Percentiles rank a stretch among this genome's conserved stretches.
phyloP scores from a whole-genome alignment of 768 basidiomycete genomes.

The Boletus reticulatus region DNA sequence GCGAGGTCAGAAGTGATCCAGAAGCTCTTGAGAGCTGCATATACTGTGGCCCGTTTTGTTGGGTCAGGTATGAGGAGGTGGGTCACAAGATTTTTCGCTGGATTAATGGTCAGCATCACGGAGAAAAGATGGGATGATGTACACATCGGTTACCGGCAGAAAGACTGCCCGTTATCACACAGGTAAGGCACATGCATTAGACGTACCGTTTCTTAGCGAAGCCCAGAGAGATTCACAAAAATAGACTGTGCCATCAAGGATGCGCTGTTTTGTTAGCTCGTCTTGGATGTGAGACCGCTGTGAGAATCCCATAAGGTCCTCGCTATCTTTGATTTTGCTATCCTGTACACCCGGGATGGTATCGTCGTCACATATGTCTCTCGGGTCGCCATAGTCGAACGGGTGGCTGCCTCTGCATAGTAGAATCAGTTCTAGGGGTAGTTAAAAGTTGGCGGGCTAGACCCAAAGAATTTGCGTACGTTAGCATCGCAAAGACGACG shows the following conservation, averaged over 20 bases:
- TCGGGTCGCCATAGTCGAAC: conserved; percentile 57
- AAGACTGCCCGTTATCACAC: not conserved
- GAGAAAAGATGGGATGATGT: not conserved
- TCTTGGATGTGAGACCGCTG: conserved; percentile 46
- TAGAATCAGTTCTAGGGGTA: not conserved
- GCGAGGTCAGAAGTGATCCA: conserved; percentile 69
- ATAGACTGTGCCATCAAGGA: conserved; percentile 58
- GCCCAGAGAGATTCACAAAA: conserved; percentile 58
- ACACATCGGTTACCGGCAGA: not conserved
- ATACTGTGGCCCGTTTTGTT: conserved; percentile 58
- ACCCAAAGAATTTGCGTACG: conserved; percentile 47
- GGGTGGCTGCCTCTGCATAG: conserved; percentile 65
- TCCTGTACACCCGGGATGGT: conserved; percentile 5
- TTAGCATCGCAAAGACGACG: conserved; percentile 79
- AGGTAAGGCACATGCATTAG: not conserved
- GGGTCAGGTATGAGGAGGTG: conserved; percentile 62
- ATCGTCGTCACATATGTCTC: conserved; percentile 13
- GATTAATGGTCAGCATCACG: conserved; percentile 5
- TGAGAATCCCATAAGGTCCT: conserved; percentile 30
- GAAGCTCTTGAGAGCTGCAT: conserved; percentile 52
- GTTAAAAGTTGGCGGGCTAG: not conserved
- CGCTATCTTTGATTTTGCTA: conserved; percentile 33
- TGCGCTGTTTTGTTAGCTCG: conserved; percentile 62
- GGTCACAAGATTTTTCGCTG: conserved; percentile 55
- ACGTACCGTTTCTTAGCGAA: conserved; percentile 55